These are phyloP conservation scores for Urostyla sp. DNA, from an alignment of 73 alveolate genomes.

Conservation along the genomic window DNA sequence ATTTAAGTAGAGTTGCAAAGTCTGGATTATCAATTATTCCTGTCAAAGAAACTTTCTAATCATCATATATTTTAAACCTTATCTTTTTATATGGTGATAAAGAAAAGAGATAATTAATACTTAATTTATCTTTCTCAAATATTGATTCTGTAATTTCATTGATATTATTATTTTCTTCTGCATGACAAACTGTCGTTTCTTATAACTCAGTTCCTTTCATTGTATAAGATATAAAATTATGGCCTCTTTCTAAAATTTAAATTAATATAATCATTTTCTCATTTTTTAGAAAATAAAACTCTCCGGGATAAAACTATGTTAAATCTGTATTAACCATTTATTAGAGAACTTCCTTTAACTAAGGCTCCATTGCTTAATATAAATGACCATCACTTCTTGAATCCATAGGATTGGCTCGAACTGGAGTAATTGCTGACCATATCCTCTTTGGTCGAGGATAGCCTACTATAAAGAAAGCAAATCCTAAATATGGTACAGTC, in stretches of 20 bases:
- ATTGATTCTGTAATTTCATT: constrained; percentile 43
- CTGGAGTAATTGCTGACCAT: constrained; percentile 61
- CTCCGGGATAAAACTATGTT: constrained; percentile 23
- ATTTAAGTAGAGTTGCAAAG: constrained; percentile 14
- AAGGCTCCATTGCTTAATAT: constrained; percentile 38
- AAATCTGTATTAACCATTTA: constrained; percentile 25
- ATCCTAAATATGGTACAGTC: constrained; percentile 48
- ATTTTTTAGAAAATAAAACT: constrained; percentile 43
- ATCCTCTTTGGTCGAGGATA: constrained; percentile 41
- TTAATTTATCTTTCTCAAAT: constrained; percentile 19
- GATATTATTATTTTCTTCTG: constrained; percentile 57
- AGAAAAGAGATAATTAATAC: constrained; percentile 20
- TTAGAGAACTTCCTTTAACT: constrained; percentile 4
- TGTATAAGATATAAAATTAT: constrained; percentile 28
- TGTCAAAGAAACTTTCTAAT: constrained; percentile 47
- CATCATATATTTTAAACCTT: constrained; percentile 48
- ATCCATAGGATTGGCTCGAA: constrained; percentile 34
- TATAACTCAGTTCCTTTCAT: constrained; percentile 61
- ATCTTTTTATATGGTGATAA: constrained; percentile 34
- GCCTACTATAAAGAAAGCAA: constrained; percentile 50
- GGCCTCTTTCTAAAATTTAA: constrained; percentile 55
- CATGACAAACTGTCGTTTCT: constrained; percentile 67
- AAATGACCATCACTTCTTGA: constrained; percentile 52
- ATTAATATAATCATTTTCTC: constrained; percentile 53
- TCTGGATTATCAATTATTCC: constrained; percentile 60